Evolutionary conservation across 2,329 filamentous ascomycete genomes (phyloP), one percentile per base, ranked within the genome.

Genomic region (Arthrocladium fulminans): DNA sequence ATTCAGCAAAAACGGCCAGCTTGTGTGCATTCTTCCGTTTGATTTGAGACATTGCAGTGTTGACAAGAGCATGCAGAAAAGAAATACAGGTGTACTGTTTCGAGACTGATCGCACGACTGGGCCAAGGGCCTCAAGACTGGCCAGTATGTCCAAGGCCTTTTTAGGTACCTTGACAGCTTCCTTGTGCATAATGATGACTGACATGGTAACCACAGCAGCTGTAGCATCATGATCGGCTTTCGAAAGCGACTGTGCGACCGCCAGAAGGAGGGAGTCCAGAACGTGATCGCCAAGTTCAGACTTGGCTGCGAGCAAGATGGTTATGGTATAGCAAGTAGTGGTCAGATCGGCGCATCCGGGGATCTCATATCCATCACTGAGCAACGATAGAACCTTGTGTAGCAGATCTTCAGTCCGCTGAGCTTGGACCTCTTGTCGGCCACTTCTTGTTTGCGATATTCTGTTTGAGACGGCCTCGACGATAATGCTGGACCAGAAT

Each of bases 241-340:
- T 67, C 1, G 80, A 84, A 81, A 88, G 94, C 7, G 85, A 86
- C 23, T 76, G 70, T 7, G 85, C 83, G 27, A 95, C 79, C 54
- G 89, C 87, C 59, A 94, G 86, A 88, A 97, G 94, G 60, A 98
- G 76, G 1, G 83, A 82, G 47, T 86, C 81, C n/a, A 97, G 73
- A 2, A 89, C 79, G 49, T 78, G 77, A 59, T 97, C 88, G 40
- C 85, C 80, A 12, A 97, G 74, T 41, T 79, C 76, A 1, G 84
- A 82, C 66, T 95, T 95, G 42, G 86, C 82, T 5, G 87, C 88
- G 53, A 97, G 76, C 42, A 97, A 81, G 5, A 88, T 80, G 48
- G 89, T 77, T 17, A 95, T 81, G 84, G 96, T 95, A 65, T 95
- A 97, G 49, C 86, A 89, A 13, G 85, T 88, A 51, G 94, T 77